Evolutionary conservation across 345 rosid species (phyloP), one percentile per base, ranked within the genome.

Genomic region (Pseudoturritis turrita): DNA sequence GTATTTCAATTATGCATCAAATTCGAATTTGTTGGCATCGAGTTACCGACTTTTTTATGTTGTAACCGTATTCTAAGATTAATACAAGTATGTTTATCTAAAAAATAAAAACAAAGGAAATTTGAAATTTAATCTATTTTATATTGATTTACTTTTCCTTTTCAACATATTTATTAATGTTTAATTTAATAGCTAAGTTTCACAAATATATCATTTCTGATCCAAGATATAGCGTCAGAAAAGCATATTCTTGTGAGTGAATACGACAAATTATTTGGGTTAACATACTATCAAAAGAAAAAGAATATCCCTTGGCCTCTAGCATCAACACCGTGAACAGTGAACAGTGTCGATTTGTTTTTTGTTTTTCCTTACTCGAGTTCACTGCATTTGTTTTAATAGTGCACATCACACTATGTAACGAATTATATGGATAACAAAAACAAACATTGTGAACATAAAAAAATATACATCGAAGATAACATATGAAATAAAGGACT

Each of bases 191-290:
- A n/a, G n/a, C n/a, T n/a, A n/a, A n/a, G n/a, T n/a, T n/a, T n/a
- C n/a, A n/a, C n/a, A n/a, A n/a, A n/a, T n/a, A n/a, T n/a, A n/a
- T n/a, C n/a, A n/a, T 33, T 33, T 33, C 10, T 1, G 10, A 33
- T 33, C 36, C 36, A 33, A 68, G 53, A 68, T 54, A 68, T 54
- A 18, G 10, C 22, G 57, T 58, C 18, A 59, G 7, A 17, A 46
- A 70, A 35, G 57, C 45, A 70, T 58, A 15, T 69, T 58, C 26
- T 70, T 23, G 8, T 25, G 56, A 57, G 47, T 44, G 12, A 46
- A 57, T 3, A 45, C 17, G 65, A 70, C 65, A 45, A 56, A 35
- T 33, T 33, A 10, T 10, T 68, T 10, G 40, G 25, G 40, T 54
- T 4, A 28, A 45, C 25, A 67, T 19, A 14, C n/a, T 46, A 62